These are phyloP conservation scores for Termitomyces sp. DNA, from an alignment of 768 basidiomycete genomes.

Conservation along the genomic window DNA sequence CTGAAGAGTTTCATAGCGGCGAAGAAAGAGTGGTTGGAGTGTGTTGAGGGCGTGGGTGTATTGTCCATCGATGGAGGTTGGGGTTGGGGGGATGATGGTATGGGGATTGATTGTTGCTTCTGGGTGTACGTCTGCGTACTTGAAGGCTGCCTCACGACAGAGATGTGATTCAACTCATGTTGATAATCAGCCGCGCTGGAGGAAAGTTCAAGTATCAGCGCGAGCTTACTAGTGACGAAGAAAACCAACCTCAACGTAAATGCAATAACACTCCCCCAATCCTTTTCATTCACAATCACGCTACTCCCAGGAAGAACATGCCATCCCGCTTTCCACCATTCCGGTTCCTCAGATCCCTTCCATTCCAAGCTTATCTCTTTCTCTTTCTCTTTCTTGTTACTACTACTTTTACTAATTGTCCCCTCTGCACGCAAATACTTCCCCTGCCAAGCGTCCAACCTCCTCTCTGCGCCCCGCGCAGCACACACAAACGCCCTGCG, in stretches of 20 bases:
- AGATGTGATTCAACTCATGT: slow-evolving; percentile 36
- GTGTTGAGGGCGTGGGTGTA: slow-evolving; percentile 16
- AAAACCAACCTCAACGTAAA: slow-evolving; percentile 57
- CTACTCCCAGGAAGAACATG: slow-evolving; percentile 65
- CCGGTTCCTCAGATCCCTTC: slow-evolving; percentile 33
- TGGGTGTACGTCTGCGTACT: not conserved
- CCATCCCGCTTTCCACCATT: slow-evolving; percentile 58
- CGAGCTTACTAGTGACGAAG: no score
- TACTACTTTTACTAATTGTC: not conserved
- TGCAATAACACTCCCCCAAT: slow-evolving; percentile 77
- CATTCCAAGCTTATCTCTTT: slow-evolving; percentile 17
- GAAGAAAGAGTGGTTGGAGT: slow-evolving; percentile 40
- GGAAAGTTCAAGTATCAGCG: not conserved
- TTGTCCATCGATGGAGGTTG: slow-evolving; percentile 14
- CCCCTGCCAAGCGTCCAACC: slow-evolving; percentile 56
- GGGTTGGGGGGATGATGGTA: not conserved
- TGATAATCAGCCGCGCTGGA: slow-evolving; percentile 57
- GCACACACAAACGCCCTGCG: slow-evolving; percentile 49
- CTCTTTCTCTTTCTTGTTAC: no score
- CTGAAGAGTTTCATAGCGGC: slow-evolving; percentile 47
- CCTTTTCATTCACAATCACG: slow-evolving; percentile 61
- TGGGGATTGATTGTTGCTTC: slow-evolving; percentile 1
- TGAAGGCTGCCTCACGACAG: slow-evolving; percentile 17
- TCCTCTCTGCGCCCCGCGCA: slow-evolving; percentile 46
- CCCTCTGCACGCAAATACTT: slow-evolving; percentile 42